Evolutionary conservation across 768 basidiomycete species (phyloP), one percentile per base, ranked within the genome.

Genomic region (Tylopilus felleus): DNA sequence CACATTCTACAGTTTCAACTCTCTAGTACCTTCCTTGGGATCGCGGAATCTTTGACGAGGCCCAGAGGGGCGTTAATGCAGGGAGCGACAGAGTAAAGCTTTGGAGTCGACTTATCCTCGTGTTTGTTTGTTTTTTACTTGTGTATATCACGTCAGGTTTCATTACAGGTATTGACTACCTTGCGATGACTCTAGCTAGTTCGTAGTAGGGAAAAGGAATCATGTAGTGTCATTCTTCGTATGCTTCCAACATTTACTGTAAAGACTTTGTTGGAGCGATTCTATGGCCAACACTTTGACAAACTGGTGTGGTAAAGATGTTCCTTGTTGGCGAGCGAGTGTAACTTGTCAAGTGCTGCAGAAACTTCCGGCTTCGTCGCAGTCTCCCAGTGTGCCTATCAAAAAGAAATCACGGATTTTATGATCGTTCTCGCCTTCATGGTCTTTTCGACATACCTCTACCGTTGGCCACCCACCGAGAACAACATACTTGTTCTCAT

Each of bases 1-100:
- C 8, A 27, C 12, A 3, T 53, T 27, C 22, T 29, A 21, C 54
- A 83, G 82, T 71, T 82, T 23, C 74, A 73, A 52, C 70, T 83
- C 12, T 75, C 81, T 1, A 68, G 79, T 46, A 77, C 82, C 7
- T 84, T 84, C 75, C 67, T 82, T 27, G 75, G 77, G 19, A 75
- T 83, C 45, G 82, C 83, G 0, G 79, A 81, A 52, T 81, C 82
- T 0, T 62, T 83, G 67, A 75, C 72, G 61, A 82, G 76, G 54
- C 75, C 81, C 10, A 68, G 82, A 57, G 81, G 78, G 7, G 71
- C 76, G 16, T 61, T 83, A 51, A 62, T 81, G 56, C 62, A 68
- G 49, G 62, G 63, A 62, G 16, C 28, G n/a, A 28, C 8, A 5
- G 14, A 16, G 16, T 13, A 12, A 33, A 1, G 19, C n/a, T 13